Percentiles rank a stretch among this genome's conserved stretches.
Conservation (phyloP, 2,329 filamentous ascomycete genomes). For the Penicillium sp. region DNA sequence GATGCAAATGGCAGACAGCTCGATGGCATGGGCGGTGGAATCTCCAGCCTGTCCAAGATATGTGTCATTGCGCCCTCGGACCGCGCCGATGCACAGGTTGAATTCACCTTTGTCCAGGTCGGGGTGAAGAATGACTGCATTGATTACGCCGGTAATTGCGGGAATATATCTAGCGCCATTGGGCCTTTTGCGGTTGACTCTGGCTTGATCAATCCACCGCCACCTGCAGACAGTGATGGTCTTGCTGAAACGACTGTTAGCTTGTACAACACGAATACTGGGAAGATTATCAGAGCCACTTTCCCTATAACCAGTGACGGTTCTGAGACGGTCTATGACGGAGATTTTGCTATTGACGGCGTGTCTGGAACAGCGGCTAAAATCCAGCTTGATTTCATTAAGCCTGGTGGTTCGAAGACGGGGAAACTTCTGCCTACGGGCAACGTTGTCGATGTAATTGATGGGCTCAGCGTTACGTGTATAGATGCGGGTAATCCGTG, state of each 20-base stretch:
- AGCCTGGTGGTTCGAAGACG: conserved; percentile 62
- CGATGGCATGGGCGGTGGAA: conserved; percentile 66
- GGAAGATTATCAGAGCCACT: conserved; percentile 57
- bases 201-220: conserved; percentile 38
- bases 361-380: conserved; percentile 57
- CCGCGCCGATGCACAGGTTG: conserved; percentile 53
- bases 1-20: conserved; percentile 67
- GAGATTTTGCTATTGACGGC: conserved; percentile 61
- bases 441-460: conserved; percentile 49
- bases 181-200: conserved; percentile 63
- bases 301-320: conserved; percentile 50
- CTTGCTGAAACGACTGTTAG: conserved; percentile 47
- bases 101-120: conserved; percentile 69
- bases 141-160: conserved; percentile 68
- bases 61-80: conserved; percentile 58
- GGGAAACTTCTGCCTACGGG: conserved; percentile 60
- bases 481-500: conserved; percentile 63
- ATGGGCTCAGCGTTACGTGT: conserved; percentile 51
- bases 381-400: conserved; percentile 58
- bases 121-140: conserved; percentile 59
- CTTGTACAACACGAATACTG: conserved; percentile 69
- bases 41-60: conserved; percentile 67
- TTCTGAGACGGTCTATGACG: conserved; percentile 44
- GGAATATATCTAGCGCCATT: conserved; percentile 67
- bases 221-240: conserved; percentile 17